phyloP scores from a whole-genome alignment of 257 asterid species.

The Catharanthus roseus region DNA sequence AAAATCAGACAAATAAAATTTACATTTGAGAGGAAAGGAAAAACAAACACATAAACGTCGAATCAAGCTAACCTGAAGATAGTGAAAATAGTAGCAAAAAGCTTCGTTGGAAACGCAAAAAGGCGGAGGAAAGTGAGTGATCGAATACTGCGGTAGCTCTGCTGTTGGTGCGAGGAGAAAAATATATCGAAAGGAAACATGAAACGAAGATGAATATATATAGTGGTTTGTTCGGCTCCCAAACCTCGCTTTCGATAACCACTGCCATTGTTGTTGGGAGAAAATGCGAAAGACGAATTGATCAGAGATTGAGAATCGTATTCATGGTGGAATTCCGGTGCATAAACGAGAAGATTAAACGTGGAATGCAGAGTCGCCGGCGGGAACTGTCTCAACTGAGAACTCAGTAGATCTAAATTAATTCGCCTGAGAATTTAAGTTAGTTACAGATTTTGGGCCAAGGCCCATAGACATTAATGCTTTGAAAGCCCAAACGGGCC shows the following conservation, averaged over 20 bases:
- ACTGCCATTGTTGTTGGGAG: slow-evolving; percentile 52
- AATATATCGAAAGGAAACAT: slow-evolving; percentile 52
- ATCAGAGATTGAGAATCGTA: background rate
- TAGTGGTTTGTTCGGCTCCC: slow-evolving; percentile 68
- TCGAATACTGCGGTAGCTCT: slow-evolving; percentile 44
- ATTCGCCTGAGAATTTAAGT: no score
- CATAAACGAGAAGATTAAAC: background rate
- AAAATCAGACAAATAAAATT: slow-evolving; percentile 4
- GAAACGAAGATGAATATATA: slow-evolving; percentile 47
- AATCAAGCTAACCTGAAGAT: slow-evolving; percentile 53
- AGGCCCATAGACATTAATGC: no score
- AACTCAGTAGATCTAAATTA: slow-evolving; percentile 6
- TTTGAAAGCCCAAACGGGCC: no score
- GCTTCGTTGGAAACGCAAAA: slow-evolving; percentile 51
- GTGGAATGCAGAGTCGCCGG: background rate
- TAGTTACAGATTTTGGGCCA: no score
- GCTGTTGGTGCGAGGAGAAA: slow-evolving; percentile 32
- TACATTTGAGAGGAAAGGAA: background rate
- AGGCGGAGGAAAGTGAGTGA: slow-evolving; percentile 51
- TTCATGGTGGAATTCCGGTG: background rate
- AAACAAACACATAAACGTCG: background rate
- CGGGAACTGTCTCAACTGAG: background rate
- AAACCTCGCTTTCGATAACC: slow-evolving; percentile 59
- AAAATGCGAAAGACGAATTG: background rate
- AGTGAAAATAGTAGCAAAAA: slow-evolving; percentile 62